A percentile compares a stretch with the other conserved stretches of the same genome.
Conservation (phyloP, 2,329 filamentous ascomycete species). For the Fusarium xyrophilum region DNA sequence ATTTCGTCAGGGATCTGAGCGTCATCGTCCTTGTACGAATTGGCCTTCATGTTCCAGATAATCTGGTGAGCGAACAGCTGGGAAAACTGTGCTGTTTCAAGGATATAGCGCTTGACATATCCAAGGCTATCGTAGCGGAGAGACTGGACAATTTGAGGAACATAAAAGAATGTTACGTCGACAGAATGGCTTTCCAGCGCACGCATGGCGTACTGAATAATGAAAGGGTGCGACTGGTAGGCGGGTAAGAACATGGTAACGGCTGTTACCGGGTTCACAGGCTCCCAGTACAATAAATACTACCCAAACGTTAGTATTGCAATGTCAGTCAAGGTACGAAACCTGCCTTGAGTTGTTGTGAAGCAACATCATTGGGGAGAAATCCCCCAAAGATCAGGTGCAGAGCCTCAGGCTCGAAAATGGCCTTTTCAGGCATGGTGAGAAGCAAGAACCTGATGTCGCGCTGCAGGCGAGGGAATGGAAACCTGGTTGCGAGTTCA, state of each 20-base stretch:
- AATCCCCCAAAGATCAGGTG: constrained; percentile 79
- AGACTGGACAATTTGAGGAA: constrained; percentile 96
- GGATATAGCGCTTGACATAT: constrained; percentile 94
- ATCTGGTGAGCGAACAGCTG: constrained; percentile 98
- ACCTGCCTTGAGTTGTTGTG: constrained; percentile 80
- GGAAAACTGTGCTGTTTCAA: constrained; percentile 97
- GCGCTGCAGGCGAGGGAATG: constrained; percentile 72
- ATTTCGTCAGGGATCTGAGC: constrained; percentile 86
- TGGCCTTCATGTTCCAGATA: constrained; percentile 99
- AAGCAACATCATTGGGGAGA: constrained; percentile 77
- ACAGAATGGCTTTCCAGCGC: constrained; percentile 92
- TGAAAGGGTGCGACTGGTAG: constrained; percentile 88
- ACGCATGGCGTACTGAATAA: constrained; percentile 96
- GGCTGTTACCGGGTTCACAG: constrained; percentile 91
- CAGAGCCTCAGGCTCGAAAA: constrained; percentile 82
- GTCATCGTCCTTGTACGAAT: constrained; percentile 97
- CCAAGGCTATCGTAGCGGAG: constrained; percentile 91
- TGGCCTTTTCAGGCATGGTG: constrained; percentile 81
- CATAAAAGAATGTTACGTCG: constrained; percentile 99
- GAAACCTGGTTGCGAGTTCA: constrained; percentile 80
- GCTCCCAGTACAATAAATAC: constrained; percentile 92
- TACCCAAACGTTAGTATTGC: constrained; percentile 46
- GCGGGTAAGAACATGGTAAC: constrained; percentile 91
- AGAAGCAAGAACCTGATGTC: constrained; percentile 83
- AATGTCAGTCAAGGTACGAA: neutral